phyloP scores from a whole-genome alignment of 352 stramenopile genomes.

The Phytopythium helicoides region DNA sequence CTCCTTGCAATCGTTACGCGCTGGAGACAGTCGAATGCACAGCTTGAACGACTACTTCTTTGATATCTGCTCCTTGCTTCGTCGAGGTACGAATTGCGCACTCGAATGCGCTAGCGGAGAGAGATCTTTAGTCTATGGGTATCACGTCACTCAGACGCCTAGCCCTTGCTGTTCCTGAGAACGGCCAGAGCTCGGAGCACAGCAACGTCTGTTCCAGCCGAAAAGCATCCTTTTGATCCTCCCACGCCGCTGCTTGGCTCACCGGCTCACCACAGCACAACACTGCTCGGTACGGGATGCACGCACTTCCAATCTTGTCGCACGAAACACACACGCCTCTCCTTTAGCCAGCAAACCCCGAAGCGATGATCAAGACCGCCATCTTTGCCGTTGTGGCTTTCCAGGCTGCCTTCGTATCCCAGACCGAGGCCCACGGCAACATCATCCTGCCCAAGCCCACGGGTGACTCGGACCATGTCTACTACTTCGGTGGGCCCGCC shows the following conservation, averaged over 20 bases:
- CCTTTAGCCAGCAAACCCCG: background rate
- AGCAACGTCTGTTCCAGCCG: too few relatives aligned
- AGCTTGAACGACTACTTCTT: too few relatives aligned
- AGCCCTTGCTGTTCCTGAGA: too few relatives aligned
- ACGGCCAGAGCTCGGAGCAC: too few relatives aligned
- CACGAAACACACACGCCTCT: background rate
- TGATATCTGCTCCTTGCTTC: too few relatives aligned
- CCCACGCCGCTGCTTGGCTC: constrained; percentile 1
- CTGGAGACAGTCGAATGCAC: too few relatives aligned
- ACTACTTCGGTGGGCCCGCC: constrained; percentile 14
- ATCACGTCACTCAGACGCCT: too few relatives aligned
- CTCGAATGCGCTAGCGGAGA: too few relatives aligned
- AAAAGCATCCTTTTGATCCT: too few relatives aligned
- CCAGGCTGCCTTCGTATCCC: constrained; percentile 9
- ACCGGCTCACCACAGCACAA: background rate
- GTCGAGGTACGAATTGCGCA: too few relatives aligned
- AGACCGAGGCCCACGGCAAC: constrained; percentile 17
- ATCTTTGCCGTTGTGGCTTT: constrained; percentile 3
- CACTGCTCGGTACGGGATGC: background rate
- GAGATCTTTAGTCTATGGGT: too few relatives aligned
- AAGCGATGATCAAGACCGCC: constrained; percentile 4
- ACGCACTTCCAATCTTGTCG: background rate
- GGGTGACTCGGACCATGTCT: constrained; percentile 12
- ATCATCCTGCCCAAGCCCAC: constrained; percentile 20
- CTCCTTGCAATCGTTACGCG: too few relatives aligned